Base-by-base conservation (phyloP, 768 basidiomycete genomes). In the Podaxis mareebaensis region DNA sequence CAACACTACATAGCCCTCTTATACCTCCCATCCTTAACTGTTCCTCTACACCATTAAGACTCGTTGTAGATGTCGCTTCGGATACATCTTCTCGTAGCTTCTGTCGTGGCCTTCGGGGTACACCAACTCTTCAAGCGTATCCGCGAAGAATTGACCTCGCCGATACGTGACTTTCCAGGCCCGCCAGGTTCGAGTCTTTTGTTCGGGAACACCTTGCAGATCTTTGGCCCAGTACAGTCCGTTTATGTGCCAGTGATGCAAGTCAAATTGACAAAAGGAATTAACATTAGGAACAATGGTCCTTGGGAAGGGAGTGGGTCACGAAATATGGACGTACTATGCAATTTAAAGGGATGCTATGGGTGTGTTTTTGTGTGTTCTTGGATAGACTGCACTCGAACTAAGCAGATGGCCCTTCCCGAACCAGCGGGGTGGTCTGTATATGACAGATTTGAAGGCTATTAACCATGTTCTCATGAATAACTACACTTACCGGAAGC, bases 381-480 rank as follows among this genome's bases (percentile, higher is more conserved):
- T 33, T 33, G 33, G 40, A 26, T 7, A 17, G 24, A 51, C 1
- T 39, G 12, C 33, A 36, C 57, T 24, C 22, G 4, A 4, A 57
- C 38, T 40, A 15, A 42, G 17, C 40, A 42, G 12, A 15, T 42
- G 3, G 10, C 12, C 49, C 15, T n/a, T 22, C 12, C 24, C 11
- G n/a, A 33, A 42, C 4, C 38, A 77, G 77, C 67, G 68, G 36
- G 67, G 65, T 22, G 77, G 79, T n/a, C 70, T 90, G 17, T 79
- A 80, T 69, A 89, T 87, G 0, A 70, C 77, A 52, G 91, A 92
- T 67, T 76, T 84, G 0, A 81, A 83, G 36, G 89, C 88, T 0
- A 53, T 92, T 39, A 79, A 81, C 40, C 84, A 91, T 69, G 75
- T 93, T 62, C 74, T 92, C 5, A 76, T 77, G 55, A 84, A 88